A percentile compares a stretch with the other conserved stretches of the same genome.
These are phyloP conservation scores for Crithidia mellificae DNA, from an alignment of 208 protist species.

Conservation along the genomic window DNA sequence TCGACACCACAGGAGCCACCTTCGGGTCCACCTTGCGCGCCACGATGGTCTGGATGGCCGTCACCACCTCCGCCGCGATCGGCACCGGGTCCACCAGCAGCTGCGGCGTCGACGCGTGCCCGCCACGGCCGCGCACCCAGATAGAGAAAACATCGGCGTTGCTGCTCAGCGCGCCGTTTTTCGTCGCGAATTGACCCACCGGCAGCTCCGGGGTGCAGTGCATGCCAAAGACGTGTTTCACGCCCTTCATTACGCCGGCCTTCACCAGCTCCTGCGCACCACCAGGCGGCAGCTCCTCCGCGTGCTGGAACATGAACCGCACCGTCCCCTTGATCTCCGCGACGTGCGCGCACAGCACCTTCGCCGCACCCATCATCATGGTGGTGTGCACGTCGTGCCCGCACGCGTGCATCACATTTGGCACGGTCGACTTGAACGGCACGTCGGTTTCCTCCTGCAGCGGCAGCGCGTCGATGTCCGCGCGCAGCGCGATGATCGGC, in stretches of 20 bases:
- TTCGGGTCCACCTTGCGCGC: conserved; percentile 48
- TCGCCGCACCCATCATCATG: conserved; percentile 69
- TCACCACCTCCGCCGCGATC: conserved; percentile 49
- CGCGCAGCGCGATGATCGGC: conserved; percentile 62
- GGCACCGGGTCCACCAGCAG: conserved; percentile 62
- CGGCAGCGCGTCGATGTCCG: conserved; percentile 72
- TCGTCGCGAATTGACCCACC: conserved; percentile 20
- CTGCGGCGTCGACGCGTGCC: conserved; percentile 63
- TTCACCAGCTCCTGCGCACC: conserved; percentile 57
- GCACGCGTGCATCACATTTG: conserved; percentile 72
- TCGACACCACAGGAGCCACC: conserved; percentile 49
- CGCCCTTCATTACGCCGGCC: conserved; percentile 51
- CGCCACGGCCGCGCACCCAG: conserved; percentile 49
- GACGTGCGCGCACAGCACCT: conserved; percentile 57
- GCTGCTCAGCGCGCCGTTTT: conserved; percentile 30
- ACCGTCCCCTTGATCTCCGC: conserved; percentile 56
- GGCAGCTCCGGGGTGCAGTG: conserved; percentile 34
- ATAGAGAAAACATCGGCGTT: conserved; percentile 44
- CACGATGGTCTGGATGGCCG: conserved; percentile 56
- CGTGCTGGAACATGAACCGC: conserved; percentile 76
- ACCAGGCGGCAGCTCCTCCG: conserved; percentile 60
- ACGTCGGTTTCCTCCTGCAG: conserved; percentile 67
- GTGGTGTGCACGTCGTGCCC: conserved; percentile 70
- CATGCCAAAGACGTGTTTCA: conserved; percentile 57
- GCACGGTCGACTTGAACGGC: conserved; percentile 54